Percentiles rank a stretch among this genome's conserved stretches.
phyloP scores from a whole-genome alignment of 2,329 filamentous ascomycete genomes.

The Curvularia sp. region DNA sequence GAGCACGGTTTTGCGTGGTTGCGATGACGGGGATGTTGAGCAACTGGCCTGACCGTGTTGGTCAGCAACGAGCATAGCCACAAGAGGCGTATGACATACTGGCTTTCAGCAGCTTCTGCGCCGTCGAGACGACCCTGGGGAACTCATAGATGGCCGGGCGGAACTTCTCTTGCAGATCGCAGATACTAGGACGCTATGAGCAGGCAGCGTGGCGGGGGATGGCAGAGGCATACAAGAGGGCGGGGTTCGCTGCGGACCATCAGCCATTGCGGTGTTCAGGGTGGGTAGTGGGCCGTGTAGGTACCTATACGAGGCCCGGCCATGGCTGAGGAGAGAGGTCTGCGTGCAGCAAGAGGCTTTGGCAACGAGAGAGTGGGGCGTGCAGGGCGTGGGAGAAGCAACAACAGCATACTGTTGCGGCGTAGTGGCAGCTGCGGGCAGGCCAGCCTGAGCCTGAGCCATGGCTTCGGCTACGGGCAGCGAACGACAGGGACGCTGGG shows the following conservation, averaged over 20 bases:
- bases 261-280: constrained; percentile 27
- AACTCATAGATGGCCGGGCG: constrained; percentile 83
- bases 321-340: constrained; percentile 33
- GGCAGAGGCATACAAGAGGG: constrained; percentile 46
- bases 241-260: constrained; percentile 47
- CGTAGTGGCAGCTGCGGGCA: background rate
- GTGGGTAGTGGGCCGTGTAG: constrained; percentile 31
- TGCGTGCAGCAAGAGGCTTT: constrained; percentile 2
- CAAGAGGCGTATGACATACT: constrained; percentile 40
- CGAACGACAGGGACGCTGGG: constrained; percentile 17
- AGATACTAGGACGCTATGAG: constrained; percentile 68
- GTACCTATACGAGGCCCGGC: constrained; percentile 36
- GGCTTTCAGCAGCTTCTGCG: constrained; percentile 61
- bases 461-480: constrained; percentile 24
- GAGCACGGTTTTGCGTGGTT: constrained; percentile 82
- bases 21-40: constrained; percentile 80
- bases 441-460: background rate
- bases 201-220: constrained; percentile 12
- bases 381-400: constrained; percentile 23
- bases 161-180: constrained; percentile 95
- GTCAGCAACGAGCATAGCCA: constrained; percentile 20
- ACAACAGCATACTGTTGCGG: constrained; percentile 17
- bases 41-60: constrained; percentile 53
- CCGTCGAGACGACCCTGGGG: constrained; percentile 69
- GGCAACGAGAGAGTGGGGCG: constrained; percentile 6